These are phyloP conservation scores for Coccomyxa subellipsoidea DNA, from an alignment of 163 green algal species.

Conservation along the genomic window DNA sequence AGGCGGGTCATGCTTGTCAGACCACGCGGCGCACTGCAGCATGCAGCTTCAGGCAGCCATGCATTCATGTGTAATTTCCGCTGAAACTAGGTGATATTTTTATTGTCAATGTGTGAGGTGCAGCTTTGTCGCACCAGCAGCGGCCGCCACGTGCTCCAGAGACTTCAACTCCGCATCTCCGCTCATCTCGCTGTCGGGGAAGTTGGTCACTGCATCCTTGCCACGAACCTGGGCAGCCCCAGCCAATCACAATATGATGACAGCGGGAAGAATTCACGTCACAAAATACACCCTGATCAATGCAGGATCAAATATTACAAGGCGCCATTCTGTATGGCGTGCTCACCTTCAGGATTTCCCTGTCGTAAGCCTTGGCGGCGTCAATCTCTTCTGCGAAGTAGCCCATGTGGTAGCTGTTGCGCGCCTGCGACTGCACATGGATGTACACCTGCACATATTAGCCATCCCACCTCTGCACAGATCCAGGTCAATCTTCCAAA, in stretches of 20 bases:
- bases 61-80: too few relatives aligned
- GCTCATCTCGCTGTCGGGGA: background rate
- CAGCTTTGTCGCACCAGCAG: background rate
- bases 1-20: too few relatives aligned
- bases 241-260: background rate
- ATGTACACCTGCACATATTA: constrained; percentile 6
- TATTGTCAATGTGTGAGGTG: background rate
- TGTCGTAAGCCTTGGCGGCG: constrained; percentile 30
- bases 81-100: too few relatives aligned
- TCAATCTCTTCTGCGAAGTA: constrained; percentile 31
- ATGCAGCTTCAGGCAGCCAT: too few relatives aligned
- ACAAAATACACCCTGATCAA: background rate
- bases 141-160: too few relatives aligned
- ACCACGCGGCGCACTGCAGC: too few relatives aligned
- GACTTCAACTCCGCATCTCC: background rate
- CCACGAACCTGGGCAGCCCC: background rate
- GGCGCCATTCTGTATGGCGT: background rate
- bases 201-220: background rate
- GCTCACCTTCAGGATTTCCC: constrained; percentile 3
- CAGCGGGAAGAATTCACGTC: background rate
- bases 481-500: too few relatives aligned
- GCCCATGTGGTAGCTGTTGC: background rate
- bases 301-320: too few relatives aligned
- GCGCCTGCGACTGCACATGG: background rate
- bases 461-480: too few relatives aligned